Percentiles rank a stretch among this genome's conserved stretches.
Conservation (phyloP, 1,139 yeast species). For the Yamadazyma oceani region DNA sequence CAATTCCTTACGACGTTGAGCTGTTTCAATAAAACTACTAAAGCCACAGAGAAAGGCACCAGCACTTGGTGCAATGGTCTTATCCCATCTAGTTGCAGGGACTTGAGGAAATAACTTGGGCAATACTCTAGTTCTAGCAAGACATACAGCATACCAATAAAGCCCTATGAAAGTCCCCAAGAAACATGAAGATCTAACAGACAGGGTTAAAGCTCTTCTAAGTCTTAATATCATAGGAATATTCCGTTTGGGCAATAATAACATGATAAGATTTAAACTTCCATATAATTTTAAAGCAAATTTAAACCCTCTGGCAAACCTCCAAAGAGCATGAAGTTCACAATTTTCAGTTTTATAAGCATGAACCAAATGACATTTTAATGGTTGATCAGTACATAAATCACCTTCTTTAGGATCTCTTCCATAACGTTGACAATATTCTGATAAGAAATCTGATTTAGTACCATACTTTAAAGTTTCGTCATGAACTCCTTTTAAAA, state of each 20-base stretch:
- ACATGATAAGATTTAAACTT: constrained; percentile 31
- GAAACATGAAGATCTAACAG: constrained; percentile 33
- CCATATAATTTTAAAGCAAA: constrained; percentile 37
- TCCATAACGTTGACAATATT: constrained; percentile 28
- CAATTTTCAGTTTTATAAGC: constrained; percentile 34
- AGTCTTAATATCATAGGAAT: constrained; percentile 19
- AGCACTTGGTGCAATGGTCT: constrained; percentile 28
- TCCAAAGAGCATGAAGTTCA: constrained; percentile 40
- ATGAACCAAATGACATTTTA: constrained; percentile 33
- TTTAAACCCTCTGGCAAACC: constrained; percentile 34
- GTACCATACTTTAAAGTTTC: constrained; percentile 29
- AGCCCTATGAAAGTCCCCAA: constrained; percentile 34
- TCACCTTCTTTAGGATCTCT: constrained; percentile 26
- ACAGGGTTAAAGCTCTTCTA: constrained; percentile 23
- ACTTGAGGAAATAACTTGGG: constrained; percentile 31
- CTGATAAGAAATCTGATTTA: constrained; percentile 21
- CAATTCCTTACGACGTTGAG: constrained; percentile 38
- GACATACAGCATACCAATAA: constrained; percentile 41
- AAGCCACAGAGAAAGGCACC: constrained; percentile 37
- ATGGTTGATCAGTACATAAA: constrained; percentile 22
- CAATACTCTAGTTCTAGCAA: constrained; percentile 29
- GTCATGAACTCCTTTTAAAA: constrained; percentile 24
- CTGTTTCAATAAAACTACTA: constrained; percentile 33
- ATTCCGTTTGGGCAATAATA: constrained; percentile 26
- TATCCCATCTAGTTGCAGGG: constrained; percentile 30